Base-by-base conservation (phyloP, 2,329 filamentous ascomycete genomes). In the Laburnicola sp. region DNA sequence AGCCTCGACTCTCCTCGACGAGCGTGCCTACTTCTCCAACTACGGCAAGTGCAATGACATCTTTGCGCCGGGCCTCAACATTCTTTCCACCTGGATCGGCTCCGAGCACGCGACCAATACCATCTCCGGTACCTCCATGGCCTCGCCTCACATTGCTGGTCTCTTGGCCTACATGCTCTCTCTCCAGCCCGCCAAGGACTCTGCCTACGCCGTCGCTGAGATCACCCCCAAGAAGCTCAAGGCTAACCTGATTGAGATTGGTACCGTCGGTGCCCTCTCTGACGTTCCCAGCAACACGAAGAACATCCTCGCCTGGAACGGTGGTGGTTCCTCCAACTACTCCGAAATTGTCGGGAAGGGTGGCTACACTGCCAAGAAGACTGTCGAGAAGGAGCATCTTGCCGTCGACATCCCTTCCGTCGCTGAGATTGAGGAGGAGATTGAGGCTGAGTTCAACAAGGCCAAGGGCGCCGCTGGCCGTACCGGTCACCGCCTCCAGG, bases 21-120 rank as follows among this genome's bases (percentile, higher is more conserved):
- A 91, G 82, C 93, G 94, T 78, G 94, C 94, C 60, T 99, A 97
- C 85, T 99, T 99, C 86, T 99, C 94, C 85, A 99, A 99, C 89
- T 97, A 86, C 76, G 94, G 94, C 76, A 93, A 92, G 83, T 99
- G 94, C 84, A 96, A 93, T 74, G 94, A 99, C 78, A 96, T 99
- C 82, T 99, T 97, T 70, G 95, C 92, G 58, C 94, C 94, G 55
- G 94, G 94, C 71, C 83, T 97, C 69, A 96, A 91, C 86, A 96
- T 99, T 69, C 84, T 89, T 67, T 97, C 94, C 60, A 97, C 94
- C 75, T 99, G 94, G 94, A 96, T 95, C 68, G 94, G 94, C 73
- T 92, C 87, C 84, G 89, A 94, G 77, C 87, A 92, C 70, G 93
- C 93, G 70, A 85, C 90, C 80, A 99, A 99, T 86, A 97, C 91